phyloP scores from a whole-genome alignment of 2,329 filamentous ascomycete species.

The Penicillium sp. region DNA sequence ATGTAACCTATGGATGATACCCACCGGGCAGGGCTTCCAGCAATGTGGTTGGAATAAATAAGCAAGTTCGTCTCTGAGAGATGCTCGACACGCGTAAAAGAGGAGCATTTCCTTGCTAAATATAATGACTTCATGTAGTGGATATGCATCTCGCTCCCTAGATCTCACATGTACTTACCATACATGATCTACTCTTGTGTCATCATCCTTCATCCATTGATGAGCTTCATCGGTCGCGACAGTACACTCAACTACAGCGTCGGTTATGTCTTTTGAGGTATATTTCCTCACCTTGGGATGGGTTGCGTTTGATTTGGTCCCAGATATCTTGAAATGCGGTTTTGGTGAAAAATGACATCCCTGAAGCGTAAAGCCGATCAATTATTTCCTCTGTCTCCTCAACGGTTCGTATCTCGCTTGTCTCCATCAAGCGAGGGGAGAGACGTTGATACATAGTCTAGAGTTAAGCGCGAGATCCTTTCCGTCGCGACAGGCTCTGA shows the following conservation, averaged over 20 bases:
- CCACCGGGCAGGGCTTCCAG: not conserved
- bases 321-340: not conserved
- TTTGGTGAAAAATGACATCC: conserved; percentile 1
- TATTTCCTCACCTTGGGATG: not conserved
- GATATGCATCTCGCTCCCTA: not conserved
- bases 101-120: not conserved
- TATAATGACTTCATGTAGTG: not conserved
- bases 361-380: not conserved
- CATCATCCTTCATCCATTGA: not conserved
- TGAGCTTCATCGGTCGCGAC: not conserved
- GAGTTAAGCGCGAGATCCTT: not conserved
- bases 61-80: not conserved
- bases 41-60: not conserved
- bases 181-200: not conserved
- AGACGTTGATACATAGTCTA: no score
- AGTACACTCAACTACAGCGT: not conserved
- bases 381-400: not conserved
- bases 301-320: not conserved
- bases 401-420: not conserved
- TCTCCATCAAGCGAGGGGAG: no score
- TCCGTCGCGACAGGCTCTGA: not conserved
- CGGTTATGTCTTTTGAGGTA: not conserved
- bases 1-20: not conserved
- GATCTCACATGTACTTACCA: not conserved
- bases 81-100: not conserved